Conservation (phyloP, 306 rosid species). For the Malus sieversii region DNA sequence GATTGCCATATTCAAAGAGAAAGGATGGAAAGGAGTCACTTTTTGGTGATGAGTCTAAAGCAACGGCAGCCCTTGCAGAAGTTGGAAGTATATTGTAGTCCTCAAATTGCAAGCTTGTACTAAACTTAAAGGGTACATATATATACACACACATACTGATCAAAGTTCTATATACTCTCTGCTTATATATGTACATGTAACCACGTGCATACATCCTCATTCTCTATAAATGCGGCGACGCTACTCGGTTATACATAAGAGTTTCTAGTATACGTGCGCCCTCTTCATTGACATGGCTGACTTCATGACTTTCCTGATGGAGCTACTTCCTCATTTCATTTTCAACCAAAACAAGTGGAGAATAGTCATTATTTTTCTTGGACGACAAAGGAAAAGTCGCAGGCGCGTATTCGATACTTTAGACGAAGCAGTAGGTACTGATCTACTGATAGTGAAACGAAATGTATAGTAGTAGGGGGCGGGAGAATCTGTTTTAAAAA, state of each 20-base stretch:
- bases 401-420: slow-evolving; percentile 12
- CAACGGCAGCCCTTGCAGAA: slow-evolving; percentile 42
- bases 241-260: too few relatives aligned
- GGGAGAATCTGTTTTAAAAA: slow-evolving; percentile 28
- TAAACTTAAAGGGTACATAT: slow-evolving; percentile 12
- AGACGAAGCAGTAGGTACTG: slow-evolving; percentile 15
- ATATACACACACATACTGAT: too few relatives aligned
- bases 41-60: slow-evolving; percentile 71
- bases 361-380: slow-evolving; percentile 5
- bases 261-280: not conserved
- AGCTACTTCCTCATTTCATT: slow-evolving; percentile 30
- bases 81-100: slow-evolving; percentile 76
- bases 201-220: not conserved
- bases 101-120: slow-evolving; percentile 86
- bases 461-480: slow-evolving; percentile 8
- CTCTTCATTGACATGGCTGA: not conserved
- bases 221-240: not conserved
- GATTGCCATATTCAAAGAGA: slow-evolving; percentile 86
- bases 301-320: slow-evolving; percentile 15
- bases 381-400: not conserved
- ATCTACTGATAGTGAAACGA: not conserved
- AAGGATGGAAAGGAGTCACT: slow-evolving; percentile 72
- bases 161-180: too few relatives aligned
- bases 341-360: slow-evolving; percentile 26
- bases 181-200: not conserved